Conservation (phyloP, 306 rosid species). For the Gillenia trifoliata region DNA sequence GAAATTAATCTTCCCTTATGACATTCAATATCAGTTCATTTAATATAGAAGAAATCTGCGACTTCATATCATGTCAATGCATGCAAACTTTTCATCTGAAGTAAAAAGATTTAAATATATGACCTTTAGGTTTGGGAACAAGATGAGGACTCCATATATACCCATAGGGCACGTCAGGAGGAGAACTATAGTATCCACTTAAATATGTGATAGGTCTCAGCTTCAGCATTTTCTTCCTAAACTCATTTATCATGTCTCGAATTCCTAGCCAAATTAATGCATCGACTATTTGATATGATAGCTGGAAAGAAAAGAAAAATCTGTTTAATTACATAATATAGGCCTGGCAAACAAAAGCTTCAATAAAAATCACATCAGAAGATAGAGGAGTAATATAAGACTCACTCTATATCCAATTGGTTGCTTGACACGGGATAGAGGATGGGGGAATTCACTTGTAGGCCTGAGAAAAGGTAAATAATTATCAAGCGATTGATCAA, state of each 20-base stretch:
- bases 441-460: conserved; percentile 89
- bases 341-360: conserved; percentile 5
- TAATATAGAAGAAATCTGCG: not conserved
- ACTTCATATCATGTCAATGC: conserved; percentile 8
- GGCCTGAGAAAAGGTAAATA: conserved; percentile 48
- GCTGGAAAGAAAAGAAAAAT: conserved; percentile 46
- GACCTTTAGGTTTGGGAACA: conserved; percentile 96
- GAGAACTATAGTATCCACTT: conserved; percentile 57
- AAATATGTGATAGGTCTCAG: conserved; percentile 70
- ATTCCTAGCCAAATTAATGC: conserved; percentile 92
- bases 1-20: not conserved
- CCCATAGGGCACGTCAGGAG: conserved; percentile 63
- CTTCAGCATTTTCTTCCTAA: conserved; percentile 79
- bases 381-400: conserved; percentile 4
- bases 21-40: not conserved
- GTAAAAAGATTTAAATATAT: conserved; percentile 5
- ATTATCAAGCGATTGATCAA: conserved; percentile 3
- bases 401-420: conserved; percentile 71
- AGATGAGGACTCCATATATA: conserved; percentile 97
- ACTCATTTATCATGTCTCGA: conserved; percentile 73
- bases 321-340: conserved; percentile 17
- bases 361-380: conserved; percentile 9
- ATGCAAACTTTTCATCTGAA: conserved; percentile 5
- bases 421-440: conserved; percentile 83
- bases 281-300: conserved; percentile 90